Evolutionary conservation across 495 filamentous ascomycete genomes (phyloP).

Genomic region (Lepraria neglecta): DNA sequence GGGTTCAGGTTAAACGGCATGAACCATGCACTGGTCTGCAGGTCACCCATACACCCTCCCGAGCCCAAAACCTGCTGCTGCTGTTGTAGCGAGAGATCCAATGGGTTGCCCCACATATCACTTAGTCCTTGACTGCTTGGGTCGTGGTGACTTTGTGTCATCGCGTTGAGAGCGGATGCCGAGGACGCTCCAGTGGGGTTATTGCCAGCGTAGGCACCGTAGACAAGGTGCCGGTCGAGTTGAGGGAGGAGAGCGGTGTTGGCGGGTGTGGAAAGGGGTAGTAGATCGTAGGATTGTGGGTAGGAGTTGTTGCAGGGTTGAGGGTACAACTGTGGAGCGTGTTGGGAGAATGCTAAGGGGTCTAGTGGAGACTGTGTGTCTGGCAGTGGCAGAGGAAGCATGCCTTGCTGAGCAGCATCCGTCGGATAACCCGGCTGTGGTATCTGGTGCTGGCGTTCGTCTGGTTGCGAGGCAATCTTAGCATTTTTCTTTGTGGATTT

Average conservation of each 20-base stretch:
- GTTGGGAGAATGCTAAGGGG: slow-evolving; percentile 34
- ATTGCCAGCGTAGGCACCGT: slow-evolving; percentile 65
- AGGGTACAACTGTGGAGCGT: slow-evolving; percentile 25
- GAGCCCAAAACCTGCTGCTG: slow-evolving; percentile 18
- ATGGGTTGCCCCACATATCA: slow-evolving; percentile 21
- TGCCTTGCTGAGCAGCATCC: slow-evolving; percentile 27
- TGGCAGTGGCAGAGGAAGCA: slow-evolving; percentile 36
- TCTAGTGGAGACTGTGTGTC: slow-evolving; percentile 34
- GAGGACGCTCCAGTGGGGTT: slow-evolving; percentile 40
- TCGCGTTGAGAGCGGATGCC: slow-evolving; percentile 22
- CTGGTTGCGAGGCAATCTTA: slow-evolving; percentile 25
- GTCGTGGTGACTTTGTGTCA: slow-evolving; percentile 19
- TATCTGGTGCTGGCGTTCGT: slow-evolving; percentile 26
- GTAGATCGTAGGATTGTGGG: slow-evolving; percentile 32
- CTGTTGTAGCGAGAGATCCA: slow-evolving; percentile 14
- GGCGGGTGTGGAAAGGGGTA: slow-evolving; percentile 39
- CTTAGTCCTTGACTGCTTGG: slow-evolving; percentile 7
- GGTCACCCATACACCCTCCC: slow-evolving; percentile 18
- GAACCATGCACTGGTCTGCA: slow-evolving; percentile 75
- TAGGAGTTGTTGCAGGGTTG: slow-evolving; percentile 19
- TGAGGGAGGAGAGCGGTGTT: slow-evolving; percentile 48
- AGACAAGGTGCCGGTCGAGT: slow-evolving; percentile 72
- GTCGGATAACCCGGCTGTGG: slow-evolving; percentile 23
- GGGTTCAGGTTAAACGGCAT: slow-evolving; percentile 91
- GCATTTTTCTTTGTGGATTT: slow-evolving; percentile 36